phyloP scores from a whole-genome alignment of 1,284 basidiomycete genomes.

The Leccinum fallax region DNA sequence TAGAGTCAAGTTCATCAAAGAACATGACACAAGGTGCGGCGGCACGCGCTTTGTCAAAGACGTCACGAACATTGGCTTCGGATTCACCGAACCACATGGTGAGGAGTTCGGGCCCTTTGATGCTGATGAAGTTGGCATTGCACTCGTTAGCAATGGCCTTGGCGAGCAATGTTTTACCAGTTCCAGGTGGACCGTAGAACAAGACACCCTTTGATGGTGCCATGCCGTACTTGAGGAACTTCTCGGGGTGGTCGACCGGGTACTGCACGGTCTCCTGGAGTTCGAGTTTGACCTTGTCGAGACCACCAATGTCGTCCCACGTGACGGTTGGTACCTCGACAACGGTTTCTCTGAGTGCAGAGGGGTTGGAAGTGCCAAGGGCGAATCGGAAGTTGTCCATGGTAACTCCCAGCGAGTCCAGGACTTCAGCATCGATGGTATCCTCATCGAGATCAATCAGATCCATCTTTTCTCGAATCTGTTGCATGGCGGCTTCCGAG shows the following conservation, averaged over 20 bases:
- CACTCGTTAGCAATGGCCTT: slow-evolving; percentile 99
- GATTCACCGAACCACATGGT: slow-evolving; percentile 99
- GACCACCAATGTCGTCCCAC: slow-evolving; percentile 99
- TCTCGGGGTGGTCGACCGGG: slow-evolving; percentile 99
- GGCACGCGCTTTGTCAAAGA: slow-evolving; percentile 99
- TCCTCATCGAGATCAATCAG: slow-evolving; percentile 84
- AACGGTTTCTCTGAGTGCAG: slow-evolving; percentile 85
- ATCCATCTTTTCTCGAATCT: slow-evolving; percentile 92
- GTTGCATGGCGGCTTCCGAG: slow-evolving; percentile 91
- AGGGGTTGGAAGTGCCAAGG: slow-evolving; percentile 84
- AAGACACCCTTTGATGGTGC: slow-evolving; percentile 98
- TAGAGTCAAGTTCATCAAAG: slow-evolving; percentile 99
- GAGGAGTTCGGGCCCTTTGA: slow-evolving; percentile 95
- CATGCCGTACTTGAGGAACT: slow-evolving; percentile 99
- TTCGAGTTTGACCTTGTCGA: slow-evolving; percentile 99
- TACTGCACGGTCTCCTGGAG: slow-evolving; percentile 99
- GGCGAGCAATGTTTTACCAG: slow-evolving; percentile 93
- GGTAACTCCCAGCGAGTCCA: slow-evolving; percentile 85
- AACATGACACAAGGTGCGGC: slow-evolving; percentile 99
- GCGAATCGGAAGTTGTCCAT: slow-evolving; percentile 95
- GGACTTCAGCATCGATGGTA: slow-evolving; percentile 87
- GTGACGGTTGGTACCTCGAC: slow-evolving; percentile 92
- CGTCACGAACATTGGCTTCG: slow-evolving; percentile 98
- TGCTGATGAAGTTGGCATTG: slow-evolving; percentile 98
- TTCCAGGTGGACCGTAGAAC: slow-evolving; percentile 97